Evolutionary conservation across 441 rosid species (phyloP), one percentile per base, ranked within the genome.

Genomic region (Populus tomentosa): DNA sequence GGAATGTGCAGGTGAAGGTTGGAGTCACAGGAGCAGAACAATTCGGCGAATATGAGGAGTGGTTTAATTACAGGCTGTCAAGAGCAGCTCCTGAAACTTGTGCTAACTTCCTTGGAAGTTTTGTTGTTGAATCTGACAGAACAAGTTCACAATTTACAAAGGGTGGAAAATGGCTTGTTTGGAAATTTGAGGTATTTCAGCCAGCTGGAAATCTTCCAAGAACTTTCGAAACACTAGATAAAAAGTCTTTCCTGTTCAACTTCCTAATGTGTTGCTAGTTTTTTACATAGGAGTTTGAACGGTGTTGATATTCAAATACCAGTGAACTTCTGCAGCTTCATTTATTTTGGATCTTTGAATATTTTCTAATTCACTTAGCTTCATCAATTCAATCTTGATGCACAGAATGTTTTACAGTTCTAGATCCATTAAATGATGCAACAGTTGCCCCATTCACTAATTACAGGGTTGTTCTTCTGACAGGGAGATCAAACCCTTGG

Each of bases 51-150:
- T 88, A 80, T 80, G 99, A 95, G 83, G 99, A 95, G 82, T 95
- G 99, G 99, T 95, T 95, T 83, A 95, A 95, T 82, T 95, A 94
- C 85, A 85, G 99, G 77, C 86, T 95, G 78, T 91, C 99, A 40
- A 87, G 99, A 86, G 97, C 98, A 16, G 99, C 99, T 71, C 97
- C 99, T 62, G 99, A 93, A 82, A 92, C 99, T 38, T 95, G 99
- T 80, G 98, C 97, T 20, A 87, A 92, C 75, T 95, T 95, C 80
- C 90, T 95, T 66, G 98, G 98, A 75, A 95, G 91, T 86, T 91
- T 95, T 79, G 87, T 92, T 75, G 32, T 3, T 30, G 32, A 30
- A 30, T 90, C 95, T 82, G 97, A 95, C 81, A 80, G 77, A 83
- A 92, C 94, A 68, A 90, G 79, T 77, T 81, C 91, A 7, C 87